Conservation (phyloP, 208 protist genomes). For the Acanthamoeba quina region DNA sequence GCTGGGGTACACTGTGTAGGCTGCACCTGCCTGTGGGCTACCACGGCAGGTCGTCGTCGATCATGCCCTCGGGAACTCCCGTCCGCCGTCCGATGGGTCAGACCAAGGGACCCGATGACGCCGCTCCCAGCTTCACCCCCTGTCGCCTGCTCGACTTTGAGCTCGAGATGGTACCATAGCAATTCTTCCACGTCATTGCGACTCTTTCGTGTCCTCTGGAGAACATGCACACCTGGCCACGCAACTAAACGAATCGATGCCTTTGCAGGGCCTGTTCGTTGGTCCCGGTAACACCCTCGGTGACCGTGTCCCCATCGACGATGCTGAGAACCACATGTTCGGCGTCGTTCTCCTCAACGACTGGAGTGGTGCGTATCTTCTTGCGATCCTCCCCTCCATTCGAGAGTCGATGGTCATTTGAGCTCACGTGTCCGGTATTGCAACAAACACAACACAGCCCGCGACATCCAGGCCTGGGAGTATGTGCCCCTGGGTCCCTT, state of each 20-base stretch:
- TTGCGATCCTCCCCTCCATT: neutral
- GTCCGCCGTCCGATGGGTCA: conserved; percentile 91
- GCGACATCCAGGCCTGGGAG: conserved; percentile 94
- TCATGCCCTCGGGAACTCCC: conserved; percentile 90
- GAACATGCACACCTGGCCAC: no score
- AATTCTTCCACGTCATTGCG: no score
- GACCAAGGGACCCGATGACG: conserved; percentile 79
- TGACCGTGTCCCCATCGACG: conserved; percentile 87
- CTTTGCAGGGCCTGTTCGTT: conserved; percentile 88
- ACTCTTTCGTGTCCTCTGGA: no score
- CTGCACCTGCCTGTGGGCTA: conserved; percentile 94
- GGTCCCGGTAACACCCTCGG: conserved; percentile 89
- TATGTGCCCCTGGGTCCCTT: conserved; percentile 95
- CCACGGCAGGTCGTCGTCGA: conserved; percentile 92
- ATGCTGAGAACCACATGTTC: conserved; percentile 92
- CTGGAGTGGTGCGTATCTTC: conserved; percentile 87
- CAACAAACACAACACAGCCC: conserved; percentile 66
- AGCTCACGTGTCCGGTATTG: no score
- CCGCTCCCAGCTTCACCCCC: conserved; percentile 81
- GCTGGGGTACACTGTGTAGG: conserved; percentile 41
- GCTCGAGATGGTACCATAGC: conserved; percentile 87
- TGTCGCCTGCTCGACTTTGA: conserved; percentile 91
- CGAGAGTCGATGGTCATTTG: no score
- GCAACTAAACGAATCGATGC: no score
- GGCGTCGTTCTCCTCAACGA: conserved; percentile 94